A percentile compares a stretch with the other conserved stretches of the same genome.
phyloP scores from a whole-genome alignment of 148 eudicot species.

The Rhododendron henanense region DNA sequence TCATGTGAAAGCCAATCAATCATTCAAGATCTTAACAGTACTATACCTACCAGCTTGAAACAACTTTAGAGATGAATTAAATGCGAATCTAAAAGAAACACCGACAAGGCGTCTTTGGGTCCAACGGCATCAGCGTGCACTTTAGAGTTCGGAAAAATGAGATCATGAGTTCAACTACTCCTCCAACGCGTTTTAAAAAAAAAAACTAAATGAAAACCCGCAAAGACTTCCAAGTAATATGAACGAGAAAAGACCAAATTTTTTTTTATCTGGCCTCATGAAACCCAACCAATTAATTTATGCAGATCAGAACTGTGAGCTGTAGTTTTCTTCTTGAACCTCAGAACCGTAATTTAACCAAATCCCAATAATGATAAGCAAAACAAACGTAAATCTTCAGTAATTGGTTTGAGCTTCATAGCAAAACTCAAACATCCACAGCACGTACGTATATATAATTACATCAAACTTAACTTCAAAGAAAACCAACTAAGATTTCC shows the following conservation, averaged over 20 bases:
- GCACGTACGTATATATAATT: not conserved
- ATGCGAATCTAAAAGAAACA: not conserved
- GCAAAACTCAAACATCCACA: slow-evolving; percentile 12
- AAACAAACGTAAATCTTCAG: not conserved
- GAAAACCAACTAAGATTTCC: not conserved
- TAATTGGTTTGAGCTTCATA: not conserved
- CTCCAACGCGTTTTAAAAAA: no score
- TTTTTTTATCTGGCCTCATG: not conserved
- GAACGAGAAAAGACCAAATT: no score
- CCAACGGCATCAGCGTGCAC: no score
- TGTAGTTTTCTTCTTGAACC: not conserved
- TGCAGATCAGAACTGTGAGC: not conserved
- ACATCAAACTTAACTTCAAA: not conserved
- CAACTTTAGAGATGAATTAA: not conserved
- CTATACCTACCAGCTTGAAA: not conserved
- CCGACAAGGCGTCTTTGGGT: not conserved
- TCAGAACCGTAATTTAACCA: slow-evolving; percentile 9
- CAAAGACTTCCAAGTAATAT: not conserved
- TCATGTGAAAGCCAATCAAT: not conserved
- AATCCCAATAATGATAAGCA: not conserved
- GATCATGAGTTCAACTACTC: no score
- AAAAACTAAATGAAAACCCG: not conserved
- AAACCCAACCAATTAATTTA: not conserved
- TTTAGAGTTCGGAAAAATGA: no score
- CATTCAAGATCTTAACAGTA: not conserved